Percentiles rank a stretch among this genome's conserved stretches.
Evolutionary conservation across 306 rosid genomes (phyloP).

Genomic region (Acmispon strigosus): DNA sequence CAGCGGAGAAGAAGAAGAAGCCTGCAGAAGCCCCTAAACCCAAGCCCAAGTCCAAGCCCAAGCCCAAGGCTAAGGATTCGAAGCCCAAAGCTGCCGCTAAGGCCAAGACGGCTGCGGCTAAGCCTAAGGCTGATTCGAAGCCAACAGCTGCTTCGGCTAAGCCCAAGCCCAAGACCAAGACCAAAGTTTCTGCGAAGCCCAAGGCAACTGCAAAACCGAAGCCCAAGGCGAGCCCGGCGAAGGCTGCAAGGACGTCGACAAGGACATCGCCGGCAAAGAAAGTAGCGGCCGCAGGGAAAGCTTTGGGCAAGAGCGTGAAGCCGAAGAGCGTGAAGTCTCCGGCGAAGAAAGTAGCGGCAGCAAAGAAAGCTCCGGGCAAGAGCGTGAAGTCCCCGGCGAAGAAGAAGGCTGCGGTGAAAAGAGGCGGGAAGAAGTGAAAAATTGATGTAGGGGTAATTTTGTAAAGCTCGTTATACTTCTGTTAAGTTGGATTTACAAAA

Average conservation of each 20-base stretch:
- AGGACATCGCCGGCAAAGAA: conserved; percentile 59
- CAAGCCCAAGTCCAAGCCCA: conserved; percentile 23
- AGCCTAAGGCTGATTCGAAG: not conserved
- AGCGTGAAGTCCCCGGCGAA: conserved; percentile 47
- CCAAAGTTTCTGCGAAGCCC: too few relatives aligned
- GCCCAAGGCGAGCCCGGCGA: conserved; percentile 33
- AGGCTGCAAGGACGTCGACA: conserved; percentile 59
- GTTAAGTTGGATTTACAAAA: not conserved
- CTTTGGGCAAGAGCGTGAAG: too few relatives aligned
- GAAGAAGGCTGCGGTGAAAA: conserved; percentile 45
- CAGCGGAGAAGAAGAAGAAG: conserved; percentile 36
- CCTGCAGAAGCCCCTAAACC: conserved; percentile 20
- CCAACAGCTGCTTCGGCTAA: not conserved
- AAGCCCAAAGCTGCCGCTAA: not conserved
- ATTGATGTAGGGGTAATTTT: conserved; percentile 38
- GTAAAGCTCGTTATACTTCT: conserved; percentile 29
- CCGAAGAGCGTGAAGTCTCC: conserved; percentile 48
- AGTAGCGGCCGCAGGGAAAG: conserved; percentile 41
- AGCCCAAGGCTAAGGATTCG: not conserved
- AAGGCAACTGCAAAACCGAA: conserved; percentile 15
- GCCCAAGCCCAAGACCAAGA: too few relatives aligned
- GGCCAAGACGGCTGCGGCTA: not conserved
- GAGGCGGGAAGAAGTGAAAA: conserved; percentile 41
- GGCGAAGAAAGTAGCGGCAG: conserved; percentile 39
- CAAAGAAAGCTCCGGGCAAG: conserved; percentile 45